Evolutionary conservation across 176 grass and related monocot genomes (phyloP), one percentile per base, ranked within the genome.

Genomic region (Thinopyrum elongatum): DNA sequence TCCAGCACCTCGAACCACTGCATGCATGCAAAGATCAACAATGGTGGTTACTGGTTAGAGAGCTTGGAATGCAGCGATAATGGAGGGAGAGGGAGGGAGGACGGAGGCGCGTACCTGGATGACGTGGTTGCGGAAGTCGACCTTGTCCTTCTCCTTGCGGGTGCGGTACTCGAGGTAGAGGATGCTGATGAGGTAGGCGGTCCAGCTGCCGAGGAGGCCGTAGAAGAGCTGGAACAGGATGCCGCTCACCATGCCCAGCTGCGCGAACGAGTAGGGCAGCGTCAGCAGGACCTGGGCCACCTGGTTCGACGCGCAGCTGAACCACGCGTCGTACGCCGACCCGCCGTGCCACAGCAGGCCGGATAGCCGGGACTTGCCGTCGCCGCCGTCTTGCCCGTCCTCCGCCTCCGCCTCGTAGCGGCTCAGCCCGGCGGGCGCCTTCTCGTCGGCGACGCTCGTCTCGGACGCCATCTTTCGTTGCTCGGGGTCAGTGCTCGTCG

Each of bases 271-370:
- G 70, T 98, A 98, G 65, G 97, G 97, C 33, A 98, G 87, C 35
- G 97, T 98, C 23, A 98, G 82, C 1, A 98, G 90, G 80, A 98
- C 97, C 89, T 98, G 97, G 0, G 97, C 97, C 0, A 92, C 95
- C 81, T 98, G 97, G 93, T 98, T 98, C 22, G 95, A 98, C 1
- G 95, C 95, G 67, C 95, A 98, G 72, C 95, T 98, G 91, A 98
- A 98, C 95, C 95, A 98, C 17, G 95, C 95, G 73, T 98, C 95
- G 64, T 95, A 98, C 15, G 95, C 93, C 0, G 93, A 95, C 5
- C 95, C 95, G 5, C 95, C 95, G 71, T 98, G 95, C 95, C 95
- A 98, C 2, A 98, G 90, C 15, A 98, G 35, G 4, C 91, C 85
- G 0, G 95, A 98, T 68, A 98, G 84, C 16, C 80, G 81, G 8